Percentiles rank a stretch among this genome's conserved stretches.
phyloP scores from a whole-genome alignment of 768 basidiomycete genomes.

The Hemileccinum rubropunctum region DNA sequence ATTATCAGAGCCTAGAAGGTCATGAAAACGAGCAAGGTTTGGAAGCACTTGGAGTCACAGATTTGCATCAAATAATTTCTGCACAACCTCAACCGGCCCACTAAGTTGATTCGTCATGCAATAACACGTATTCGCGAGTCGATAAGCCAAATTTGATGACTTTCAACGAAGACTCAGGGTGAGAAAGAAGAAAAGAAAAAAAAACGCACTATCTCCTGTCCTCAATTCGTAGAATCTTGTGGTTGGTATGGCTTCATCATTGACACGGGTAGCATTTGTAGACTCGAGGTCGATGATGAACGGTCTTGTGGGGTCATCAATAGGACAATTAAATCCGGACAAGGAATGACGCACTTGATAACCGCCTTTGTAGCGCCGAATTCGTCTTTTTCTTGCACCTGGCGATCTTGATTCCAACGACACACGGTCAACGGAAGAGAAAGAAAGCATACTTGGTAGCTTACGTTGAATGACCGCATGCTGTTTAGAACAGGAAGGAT shows the following conservation, averaged over 20 bases:
- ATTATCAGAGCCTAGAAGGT: neutral
- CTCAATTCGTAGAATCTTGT: constrained; percentile 86
- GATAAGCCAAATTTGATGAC: constrained; percentile 87
- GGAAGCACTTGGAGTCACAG: neutral
- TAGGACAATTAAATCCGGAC: constrained; percentile 1
- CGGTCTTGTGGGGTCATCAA: constrained; percentile 51
- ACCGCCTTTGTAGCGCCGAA: constrained; percentile 73
- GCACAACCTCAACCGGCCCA: neutral
- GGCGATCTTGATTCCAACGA: constrained; percentile 54
- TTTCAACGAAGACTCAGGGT: constrained; percentile 29
- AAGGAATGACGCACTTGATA: constrained; percentile 65
- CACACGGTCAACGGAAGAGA: constrained; percentile 1
- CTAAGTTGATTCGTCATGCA: constrained; percentile 71
- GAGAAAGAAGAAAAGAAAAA: neutral
- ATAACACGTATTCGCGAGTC: constrained; percentile 77
- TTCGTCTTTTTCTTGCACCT: constrained; percentile 84
- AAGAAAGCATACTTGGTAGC: constrained; percentile 20
- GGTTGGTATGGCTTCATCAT: constrained; percentile 79
- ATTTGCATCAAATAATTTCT: neutral
- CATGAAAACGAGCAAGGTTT: neutral
- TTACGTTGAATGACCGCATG: constrained; percentile 94
- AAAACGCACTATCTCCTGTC: constrained; percentile 68
- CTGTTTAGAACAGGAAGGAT: constrained; percentile 98
- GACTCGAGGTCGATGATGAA: constrained; percentile 98
- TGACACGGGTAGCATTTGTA: constrained; percentile 95